phyloP scores from a whole-genome alignment of 1,139 yeast genomes.

The Magnusiomyces sp. region DNA sequence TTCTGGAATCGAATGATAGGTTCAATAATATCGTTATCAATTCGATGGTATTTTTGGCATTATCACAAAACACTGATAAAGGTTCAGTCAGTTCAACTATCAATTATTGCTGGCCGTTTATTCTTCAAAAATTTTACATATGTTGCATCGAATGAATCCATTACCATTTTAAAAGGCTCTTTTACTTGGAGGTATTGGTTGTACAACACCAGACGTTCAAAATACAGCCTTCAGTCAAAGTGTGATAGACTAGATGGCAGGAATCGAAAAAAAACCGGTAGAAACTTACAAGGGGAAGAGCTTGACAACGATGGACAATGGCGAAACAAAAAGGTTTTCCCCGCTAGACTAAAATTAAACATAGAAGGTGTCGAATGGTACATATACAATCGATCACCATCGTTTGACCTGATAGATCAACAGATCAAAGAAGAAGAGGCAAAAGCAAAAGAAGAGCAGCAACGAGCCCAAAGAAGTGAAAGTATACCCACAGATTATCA shows the following conservation, averaged over 20 bases:
- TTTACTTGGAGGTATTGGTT: slow-evolving; percentile 93
- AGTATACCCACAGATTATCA: no score
- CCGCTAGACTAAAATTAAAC: slow-evolving; percentile 50
- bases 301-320: slow-evolving; percentile 2
- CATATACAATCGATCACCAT: slow-evolving; percentile 65
- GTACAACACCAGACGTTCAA: slow-evolving; percentile 28
- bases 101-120: slow-evolving; percentile 74
- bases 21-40: slow-evolving; percentile 41
- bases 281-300: slow-evolving; percentile 5
- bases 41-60: slow-evolving; percentile 60
- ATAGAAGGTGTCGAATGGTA: slow-evolving; percentile 77
- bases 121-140: slow-evolving; percentile 68
- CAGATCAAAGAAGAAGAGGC: neutral
- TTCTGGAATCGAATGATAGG: slow-evolving; percentile 72
- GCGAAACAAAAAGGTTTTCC: slow-evolving; percentile 38
- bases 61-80: slow-evolving; percentile 46
- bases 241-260: neutral
- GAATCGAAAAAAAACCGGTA: slow-evolving; percentile 7
- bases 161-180: slow-evolving; percentile 60
- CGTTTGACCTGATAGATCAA: slow-evolving; percentile 60
- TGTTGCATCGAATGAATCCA: slow-evolving; percentile 60
- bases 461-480: no score
- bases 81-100: slow-evolving; percentile 64
- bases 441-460: no score
- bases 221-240: slow-evolving; percentile 2